Evolutionary conservation across 352 stramenopile species (phyloP).

Genomic region (Pythium insidiosum): DNA sequence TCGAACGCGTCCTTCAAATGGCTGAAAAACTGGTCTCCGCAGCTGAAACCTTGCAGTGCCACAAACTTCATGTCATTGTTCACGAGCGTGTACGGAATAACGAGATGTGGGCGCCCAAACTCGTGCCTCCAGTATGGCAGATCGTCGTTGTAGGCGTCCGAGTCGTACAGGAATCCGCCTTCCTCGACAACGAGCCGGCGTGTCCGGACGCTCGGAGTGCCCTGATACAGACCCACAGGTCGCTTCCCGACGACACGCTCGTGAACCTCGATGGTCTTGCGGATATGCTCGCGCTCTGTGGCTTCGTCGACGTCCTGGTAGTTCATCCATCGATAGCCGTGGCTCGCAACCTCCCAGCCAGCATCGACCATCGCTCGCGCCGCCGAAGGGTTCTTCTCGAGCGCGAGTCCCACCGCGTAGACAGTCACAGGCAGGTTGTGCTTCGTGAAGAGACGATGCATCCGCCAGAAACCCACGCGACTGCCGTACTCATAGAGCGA

Average conservation of each 20-base stretch:
- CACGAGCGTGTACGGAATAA: constrained; percentile 94
- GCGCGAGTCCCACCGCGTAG: constrained; percentile 91
- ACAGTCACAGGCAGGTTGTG: constrained; percentile 89
- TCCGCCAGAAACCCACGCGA: constrained; percentile 91
- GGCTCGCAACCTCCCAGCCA: constrained; percentile 90
- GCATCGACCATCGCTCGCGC: constrained; percentile 89
- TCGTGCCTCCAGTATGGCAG: constrained; percentile 92
- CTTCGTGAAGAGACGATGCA: constrained; percentile 88
- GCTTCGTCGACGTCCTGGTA: constrained; percentile 91
- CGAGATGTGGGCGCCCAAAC: constrained; percentile 86
- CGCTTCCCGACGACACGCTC: constrained; percentile 84
- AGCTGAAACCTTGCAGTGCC: constrained; percentile 88
- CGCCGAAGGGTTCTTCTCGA: constrained; percentile 91
- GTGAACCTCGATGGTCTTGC: constrained; percentile 88
- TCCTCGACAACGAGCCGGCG: constrained; percentile 87
- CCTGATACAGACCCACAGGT: constrained; percentile 94
- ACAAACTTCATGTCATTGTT: constrained; percentile 98
- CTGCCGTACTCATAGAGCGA: constrained; percentile 95
- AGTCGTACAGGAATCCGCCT: constrained; percentile 94
- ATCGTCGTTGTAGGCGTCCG: constrained; percentile 94
- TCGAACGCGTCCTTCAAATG: constrained; percentile 91
- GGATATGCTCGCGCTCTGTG: constrained; percentile 90
- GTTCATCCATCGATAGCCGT: constrained; percentile 95
- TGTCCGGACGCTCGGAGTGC: constrained; percentile 92
- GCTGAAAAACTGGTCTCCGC: constrained; percentile 88